Percentiles rank a stretch among this genome's conserved stretches.
These are phyloP conservation scores for Arabis alpina DNA, from an alignment of 345 rosid species.

Conservation along the genomic window DNA sequence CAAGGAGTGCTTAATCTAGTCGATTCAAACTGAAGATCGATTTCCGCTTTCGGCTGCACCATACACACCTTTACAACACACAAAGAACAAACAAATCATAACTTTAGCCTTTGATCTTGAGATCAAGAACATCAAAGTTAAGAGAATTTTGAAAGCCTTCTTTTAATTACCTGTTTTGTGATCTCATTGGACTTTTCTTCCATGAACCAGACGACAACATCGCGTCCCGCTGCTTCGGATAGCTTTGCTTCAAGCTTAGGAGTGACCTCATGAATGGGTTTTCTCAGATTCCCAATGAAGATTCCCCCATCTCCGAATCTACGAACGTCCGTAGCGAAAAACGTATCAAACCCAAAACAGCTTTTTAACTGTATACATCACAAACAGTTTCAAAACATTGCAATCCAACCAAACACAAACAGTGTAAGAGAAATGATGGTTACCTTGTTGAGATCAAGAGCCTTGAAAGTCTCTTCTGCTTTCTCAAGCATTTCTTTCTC, in stretches of 20 bases:
- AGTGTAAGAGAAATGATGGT: not conserved
- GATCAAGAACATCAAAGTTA: constrained; percentile 4
- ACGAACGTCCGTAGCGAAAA: constrained; percentile 88
- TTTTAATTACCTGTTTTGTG: constrained; percentile 72
- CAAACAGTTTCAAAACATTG: constrained; percentile 16
- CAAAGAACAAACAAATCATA: constrained; percentile 14
- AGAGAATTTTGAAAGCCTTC: not conserved
- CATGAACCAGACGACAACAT: constrained; percentile 93
- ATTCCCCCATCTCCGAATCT: constrained; percentile 98
- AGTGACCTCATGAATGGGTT: constrained; percentile 77
- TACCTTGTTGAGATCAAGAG: constrained; percentile 93
- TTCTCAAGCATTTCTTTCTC: constrained; percentile 85
- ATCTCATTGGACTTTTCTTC: constrained; percentile 83
- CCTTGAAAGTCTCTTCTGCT: constrained; percentile 82
- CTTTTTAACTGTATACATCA: constrained; percentile 66
- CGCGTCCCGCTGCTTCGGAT: constrained; percentile 83
- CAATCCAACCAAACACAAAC: constrained; percentile 20
- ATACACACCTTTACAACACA: constrained; percentile 69
- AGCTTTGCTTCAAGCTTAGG: constrained; percentile 82
- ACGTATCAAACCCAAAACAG: constrained; percentile 88
- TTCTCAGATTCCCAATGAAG: constrained; percentile 81
- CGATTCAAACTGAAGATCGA: constrained; percentile 86
- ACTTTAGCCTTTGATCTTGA: not conserved
- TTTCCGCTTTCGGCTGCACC: constrained; percentile 90
- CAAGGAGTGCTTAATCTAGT: constrained; percentile 83